phyloP scores from a whole-genome alignment of 768 basidiomycete species.

The Leccinum uliginosum region DNA sequence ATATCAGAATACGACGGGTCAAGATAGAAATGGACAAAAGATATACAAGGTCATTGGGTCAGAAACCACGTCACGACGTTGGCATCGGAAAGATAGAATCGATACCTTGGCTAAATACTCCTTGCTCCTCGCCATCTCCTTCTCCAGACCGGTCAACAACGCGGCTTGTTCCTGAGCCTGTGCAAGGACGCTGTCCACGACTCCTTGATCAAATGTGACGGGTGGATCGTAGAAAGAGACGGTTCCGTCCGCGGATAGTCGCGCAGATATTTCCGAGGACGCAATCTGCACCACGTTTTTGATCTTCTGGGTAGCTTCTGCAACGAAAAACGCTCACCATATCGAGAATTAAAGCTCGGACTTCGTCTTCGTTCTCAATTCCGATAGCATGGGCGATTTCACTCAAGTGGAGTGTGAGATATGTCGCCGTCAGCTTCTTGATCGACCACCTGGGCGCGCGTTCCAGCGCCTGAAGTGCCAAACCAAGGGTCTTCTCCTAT shows the following conservation, averaged over 20 bases:
- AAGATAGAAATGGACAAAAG: neutral
- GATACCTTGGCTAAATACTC: constrained; percentile 71
- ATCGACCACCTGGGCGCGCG: constrained; percentile 76
- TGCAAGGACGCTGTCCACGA: constrained; percentile 56
- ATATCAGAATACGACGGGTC: neutral
- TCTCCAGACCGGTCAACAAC: constrained; percentile 21
- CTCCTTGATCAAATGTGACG: constrained; percentile 51
- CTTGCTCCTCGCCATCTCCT: constrained; percentile 50
- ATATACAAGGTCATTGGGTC: neutral
- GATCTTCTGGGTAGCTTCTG: constrained; percentile 1
- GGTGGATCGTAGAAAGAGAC: constrained; percentile 71
- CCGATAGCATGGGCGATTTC: constrained; percentile 58
- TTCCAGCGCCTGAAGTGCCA: constrained; percentile 61
- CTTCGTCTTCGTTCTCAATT: constrained; percentile 47
- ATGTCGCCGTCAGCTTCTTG: constrained; percentile 77
- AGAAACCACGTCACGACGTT: neutral
- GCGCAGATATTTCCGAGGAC: constrained; percentile 62
- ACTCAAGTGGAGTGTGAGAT: constrained; percentile 67
- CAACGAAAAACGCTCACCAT: constrained; percentile 52
- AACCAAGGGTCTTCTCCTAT: constrained; percentile 71
- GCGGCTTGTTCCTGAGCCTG: constrained; percentile 47
- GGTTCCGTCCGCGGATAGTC: constrained; percentile 61
- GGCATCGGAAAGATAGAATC: neutral
- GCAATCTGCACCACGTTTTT: constrained; percentile 51
- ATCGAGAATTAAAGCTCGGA: constrained; percentile 55